These are phyloP conservation scores for Suhomyces terraborum DNA, from an alignment of 1,139 yeast species.

Conservation along the genomic window DNA sequence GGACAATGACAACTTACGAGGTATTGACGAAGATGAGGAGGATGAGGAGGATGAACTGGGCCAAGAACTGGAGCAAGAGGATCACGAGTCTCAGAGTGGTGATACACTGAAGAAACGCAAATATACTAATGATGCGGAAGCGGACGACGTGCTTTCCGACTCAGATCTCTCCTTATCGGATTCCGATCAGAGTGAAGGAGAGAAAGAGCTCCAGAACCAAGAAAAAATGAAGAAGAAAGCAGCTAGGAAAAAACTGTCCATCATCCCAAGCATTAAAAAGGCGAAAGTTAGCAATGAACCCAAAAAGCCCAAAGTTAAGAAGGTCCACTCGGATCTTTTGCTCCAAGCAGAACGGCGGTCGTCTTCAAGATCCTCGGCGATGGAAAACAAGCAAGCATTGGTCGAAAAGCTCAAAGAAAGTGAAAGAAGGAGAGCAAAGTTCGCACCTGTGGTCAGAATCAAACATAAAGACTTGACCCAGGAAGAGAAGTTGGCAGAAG, in stretches of 20 bases:
- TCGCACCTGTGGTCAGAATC: slow-evolving; percentile 45
- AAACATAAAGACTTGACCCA: slow-evolving; percentile 67
- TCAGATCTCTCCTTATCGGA: slow-evolving; percentile 54
- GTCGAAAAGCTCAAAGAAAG: slow-evolving; percentile 71
- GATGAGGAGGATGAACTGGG: slow-evolving; percentile 23
- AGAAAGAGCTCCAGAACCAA: slow-evolving; percentile 57
- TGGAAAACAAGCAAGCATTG: slow-evolving; percentile 75
- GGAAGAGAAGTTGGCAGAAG: slow-evolving; percentile 82
- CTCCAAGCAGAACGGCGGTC: slow-evolving; percentile 60
- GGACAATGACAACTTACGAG: slow-evolving; percentile 19
- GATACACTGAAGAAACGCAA: slow-evolving; percentile 18
- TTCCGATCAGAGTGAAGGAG: slow-evolving; percentile 67
- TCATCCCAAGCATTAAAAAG: slow-evolving; percentile 52
- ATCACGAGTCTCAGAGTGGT: slow-evolving; percentile 24
- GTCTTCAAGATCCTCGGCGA: slow-evolving; percentile 77
- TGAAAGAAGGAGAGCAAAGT: slow-evolving; percentile 63
- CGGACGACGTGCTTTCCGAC: slow-evolving; percentile 54
- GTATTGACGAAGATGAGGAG: slow-evolving; percentile 33
- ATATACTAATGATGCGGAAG: slow-evolving; percentile 19
- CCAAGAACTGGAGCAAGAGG: slow-evolving; percentile 24
- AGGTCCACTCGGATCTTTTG: slow-evolving; percentile 49
- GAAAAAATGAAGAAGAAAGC: slow-evolving; percentile 47
- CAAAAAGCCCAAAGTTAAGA: slow-evolving; percentile 20
- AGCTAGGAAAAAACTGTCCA: slow-evolving; percentile 31
- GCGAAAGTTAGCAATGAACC: slow-evolving; percentile 23